Conservation (phyloP, 129 eudicot species). For the Ambrosia artemisiifolia region DNA sequence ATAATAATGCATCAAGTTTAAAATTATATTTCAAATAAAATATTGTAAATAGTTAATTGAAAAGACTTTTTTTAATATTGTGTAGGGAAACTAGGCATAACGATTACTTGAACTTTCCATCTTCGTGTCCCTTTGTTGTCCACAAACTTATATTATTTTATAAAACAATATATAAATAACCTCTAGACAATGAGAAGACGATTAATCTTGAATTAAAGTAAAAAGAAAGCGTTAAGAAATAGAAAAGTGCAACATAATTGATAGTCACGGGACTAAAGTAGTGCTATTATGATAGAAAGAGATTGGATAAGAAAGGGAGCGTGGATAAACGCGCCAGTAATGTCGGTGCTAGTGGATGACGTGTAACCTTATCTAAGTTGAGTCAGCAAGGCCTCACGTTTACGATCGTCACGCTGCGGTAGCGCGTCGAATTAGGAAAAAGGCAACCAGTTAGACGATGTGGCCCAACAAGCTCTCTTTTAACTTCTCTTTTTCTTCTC, state of each 20-base stretch:
- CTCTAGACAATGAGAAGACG: background rate
- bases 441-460: background rate
- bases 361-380: slow-evolving; percentile 34
- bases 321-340: slow-evolving; percentile 33
- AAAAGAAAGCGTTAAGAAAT: background rate
- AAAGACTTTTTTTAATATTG: too few relatives aligned
- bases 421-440: slow-evolving; percentile 14
- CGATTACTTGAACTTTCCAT: too few relatives aligned
- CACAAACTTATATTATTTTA: too few relatives aligned
- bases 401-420: slow-evolving; percentile 4
- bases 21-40: background rate
- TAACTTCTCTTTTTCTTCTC: background rate
- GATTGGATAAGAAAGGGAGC: slow-evolving; percentile 24
- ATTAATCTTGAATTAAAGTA: background rate
- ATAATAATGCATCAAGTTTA: too few relatives aligned
- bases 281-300: background rate
- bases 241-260: background rate
- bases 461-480: slow-evolving; percentile 7
- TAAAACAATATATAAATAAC: background rate
- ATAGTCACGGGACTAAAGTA: slow-evolving; percentile 13
- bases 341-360: slow-evolving; percentile 26
- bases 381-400: slow-evolving; percentile 25
- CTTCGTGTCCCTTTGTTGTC: too few relatives aligned
- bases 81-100: too few relatives aligned
- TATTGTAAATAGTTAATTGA: too few relatives aligned